Evolutionary conservation across 2,329 filamentous ascomycete species (phyloP).

Genomic region (Corynespora cassiicola): DNA sequence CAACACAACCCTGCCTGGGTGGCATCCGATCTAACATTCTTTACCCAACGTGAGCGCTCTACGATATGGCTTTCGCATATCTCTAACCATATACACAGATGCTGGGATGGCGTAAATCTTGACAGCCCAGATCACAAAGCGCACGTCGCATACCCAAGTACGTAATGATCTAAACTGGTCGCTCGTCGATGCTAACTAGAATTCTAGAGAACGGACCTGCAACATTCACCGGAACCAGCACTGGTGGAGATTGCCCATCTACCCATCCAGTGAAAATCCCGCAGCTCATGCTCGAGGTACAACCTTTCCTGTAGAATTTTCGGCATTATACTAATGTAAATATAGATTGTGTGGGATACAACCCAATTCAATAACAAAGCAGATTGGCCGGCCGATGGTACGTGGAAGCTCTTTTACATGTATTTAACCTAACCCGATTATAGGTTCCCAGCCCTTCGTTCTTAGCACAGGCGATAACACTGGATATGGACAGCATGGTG

Average conservation of each 20-base stretch:
- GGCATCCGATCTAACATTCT: conserved; percentile 38
- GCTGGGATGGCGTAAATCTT: conserved; percentile 54
- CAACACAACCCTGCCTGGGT: conserved; percentile 25
- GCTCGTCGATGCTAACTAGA: too few species aligned
- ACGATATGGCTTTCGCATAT: not conserved
- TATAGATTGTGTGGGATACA: conserved; percentile 51
- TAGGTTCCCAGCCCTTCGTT: conserved; percentile 33
- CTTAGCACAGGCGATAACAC: conserved; percentile 31
- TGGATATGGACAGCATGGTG: conserved; percentile 28
- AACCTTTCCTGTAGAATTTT: not conserved
- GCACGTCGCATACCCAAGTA: conserved; percentile 56
- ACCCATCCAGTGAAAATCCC: conserved; percentile 55
- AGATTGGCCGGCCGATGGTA: conserved; percentile 37
- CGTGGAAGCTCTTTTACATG: too few species aligned
- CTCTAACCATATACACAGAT: conserved; percentile 10
- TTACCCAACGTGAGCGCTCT: conserved; percentile 27
- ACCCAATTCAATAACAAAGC: conserved; percentile 42
- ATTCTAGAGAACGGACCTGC: conserved; percentile 32
- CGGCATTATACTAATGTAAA: not conserved
- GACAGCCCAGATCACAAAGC: conserved; percentile 63
- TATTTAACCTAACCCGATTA: too few species aligned
- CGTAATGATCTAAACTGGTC: too few species aligned
- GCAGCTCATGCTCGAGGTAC: conserved; percentile 53
- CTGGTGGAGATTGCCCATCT: conserved; percentile 47
- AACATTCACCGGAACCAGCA: conserved; percentile 26